Evolutionary conservation across 2,329 filamentous ascomycete genomes (phyloP).

Genomic region (Microcyclosporella mali): DNA sequence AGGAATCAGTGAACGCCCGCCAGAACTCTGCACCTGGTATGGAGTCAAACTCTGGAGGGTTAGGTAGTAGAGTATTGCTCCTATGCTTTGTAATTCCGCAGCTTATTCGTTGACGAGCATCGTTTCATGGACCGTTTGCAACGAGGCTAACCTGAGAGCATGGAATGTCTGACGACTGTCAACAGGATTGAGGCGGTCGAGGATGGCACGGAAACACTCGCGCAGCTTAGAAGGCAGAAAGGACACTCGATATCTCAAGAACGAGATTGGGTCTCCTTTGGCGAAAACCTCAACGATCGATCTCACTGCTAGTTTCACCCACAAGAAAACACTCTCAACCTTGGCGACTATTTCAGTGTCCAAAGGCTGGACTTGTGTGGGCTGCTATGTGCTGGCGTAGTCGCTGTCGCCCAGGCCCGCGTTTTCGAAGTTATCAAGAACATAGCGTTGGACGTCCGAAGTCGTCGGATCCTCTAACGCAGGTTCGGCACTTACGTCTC

Average conservation of each 20-base stretch:
- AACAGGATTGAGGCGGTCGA: not conserved
- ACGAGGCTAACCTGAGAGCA: not conserved
- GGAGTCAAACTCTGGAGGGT: no score
- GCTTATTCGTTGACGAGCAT: no score
- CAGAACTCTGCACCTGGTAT: not conserved
- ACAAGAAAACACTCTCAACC: conserved; percentile 16
- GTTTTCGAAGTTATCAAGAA: not conserved
- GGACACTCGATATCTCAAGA: not conserved
- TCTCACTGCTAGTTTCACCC: conserved; percentile 8
- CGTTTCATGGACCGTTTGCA: not conserved
- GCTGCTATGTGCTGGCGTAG: not conserved
- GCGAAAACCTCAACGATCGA: not conserved
- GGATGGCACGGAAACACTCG: not conserved
- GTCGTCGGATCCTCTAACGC: not conserved
- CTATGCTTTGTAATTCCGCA: no score
- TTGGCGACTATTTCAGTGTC: not conserved
- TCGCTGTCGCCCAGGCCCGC: not conserved
- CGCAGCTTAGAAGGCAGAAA: not conserved
- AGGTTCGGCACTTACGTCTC: not conserved
- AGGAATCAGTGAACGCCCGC: not conserved
- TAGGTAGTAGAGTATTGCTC: no score
- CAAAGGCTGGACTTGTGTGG: not conserved
- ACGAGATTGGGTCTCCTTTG: not conserved
- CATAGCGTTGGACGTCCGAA: not conserved
- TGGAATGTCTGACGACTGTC: not conserved